These are phyloP conservation scores for Capsicum chinense DNA, from an alignment of 257 asterid species.

Conservation along the genomic window DNA sequence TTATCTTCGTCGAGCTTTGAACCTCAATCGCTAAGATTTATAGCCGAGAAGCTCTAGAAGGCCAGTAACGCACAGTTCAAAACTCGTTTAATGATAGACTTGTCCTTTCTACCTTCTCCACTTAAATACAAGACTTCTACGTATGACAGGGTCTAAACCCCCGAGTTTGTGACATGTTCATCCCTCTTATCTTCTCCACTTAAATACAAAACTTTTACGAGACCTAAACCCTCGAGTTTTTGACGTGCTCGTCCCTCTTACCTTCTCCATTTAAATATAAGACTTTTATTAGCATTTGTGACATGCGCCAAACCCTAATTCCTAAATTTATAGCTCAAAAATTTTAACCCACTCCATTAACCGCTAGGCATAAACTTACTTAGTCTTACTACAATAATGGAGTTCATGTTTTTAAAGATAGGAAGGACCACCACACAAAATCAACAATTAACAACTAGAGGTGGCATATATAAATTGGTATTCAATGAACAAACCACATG, in stretches of 20 bases:
- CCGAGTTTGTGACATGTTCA: too few relatives aligned
- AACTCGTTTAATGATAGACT: too few relatives aligned
- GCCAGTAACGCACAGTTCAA: too few relatives aligned
- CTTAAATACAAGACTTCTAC: neutral
- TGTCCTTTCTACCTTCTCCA: neutral
- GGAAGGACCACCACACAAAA: constrained; percentile 11
- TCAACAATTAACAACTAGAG: neutral
- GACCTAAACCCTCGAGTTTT: neutral
- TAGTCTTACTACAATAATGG: neutral
- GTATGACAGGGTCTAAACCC: neutral
- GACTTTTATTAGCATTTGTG: too few relatives aligned
- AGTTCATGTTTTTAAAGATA: neutral
- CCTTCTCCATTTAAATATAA: too few relatives aligned
- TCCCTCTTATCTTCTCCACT: neutral
- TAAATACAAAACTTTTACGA: neutral
- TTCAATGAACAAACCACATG: neutral
- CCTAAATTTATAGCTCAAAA: too few relatives aligned
- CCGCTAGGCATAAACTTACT: neutral
- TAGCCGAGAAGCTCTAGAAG: too few relatives aligned
- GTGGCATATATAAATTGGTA: neutral
- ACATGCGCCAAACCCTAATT: too few relatives aligned
- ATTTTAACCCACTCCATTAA: neutral
- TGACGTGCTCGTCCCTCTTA: too few relatives aligned
- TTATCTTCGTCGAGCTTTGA: neutral
- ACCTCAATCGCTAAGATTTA: too few relatives aligned